These are phyloP conservation scores for Malus sieversii DNA, from an alignment of 306 rosid genomes.

Conservation along the genomic window DNA sequence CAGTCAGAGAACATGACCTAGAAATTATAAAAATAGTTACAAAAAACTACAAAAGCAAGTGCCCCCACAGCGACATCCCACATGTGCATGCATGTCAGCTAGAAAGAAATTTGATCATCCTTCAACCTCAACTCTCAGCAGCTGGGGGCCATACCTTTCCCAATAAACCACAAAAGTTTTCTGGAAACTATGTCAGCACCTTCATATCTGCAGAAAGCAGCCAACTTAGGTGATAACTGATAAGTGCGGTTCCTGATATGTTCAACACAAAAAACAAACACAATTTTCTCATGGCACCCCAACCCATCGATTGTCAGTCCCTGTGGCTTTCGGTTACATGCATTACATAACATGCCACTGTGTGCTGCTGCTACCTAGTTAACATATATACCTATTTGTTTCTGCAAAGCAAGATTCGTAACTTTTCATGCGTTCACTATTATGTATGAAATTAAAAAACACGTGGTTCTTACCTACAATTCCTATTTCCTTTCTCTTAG, in stretches of 20 bases:
- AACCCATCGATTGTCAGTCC: neutral
- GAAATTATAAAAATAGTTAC: neutral
- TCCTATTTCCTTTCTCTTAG: neutral
- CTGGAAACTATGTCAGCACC: constrained; percentile 1
- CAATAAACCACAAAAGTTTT: neutral
- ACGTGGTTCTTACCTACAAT: neutral
- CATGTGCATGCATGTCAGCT: neutral
- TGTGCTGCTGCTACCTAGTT: neutral
- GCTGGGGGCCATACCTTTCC: neutral
- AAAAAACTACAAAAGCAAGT: neutral
- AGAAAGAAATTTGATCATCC: neutral
- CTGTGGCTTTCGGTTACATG: neutral
- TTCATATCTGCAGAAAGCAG: neutral
- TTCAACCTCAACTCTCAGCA: neutral
- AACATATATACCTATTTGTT: neutral
- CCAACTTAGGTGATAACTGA: constrained; percentile 14
- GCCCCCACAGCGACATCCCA: neutral
- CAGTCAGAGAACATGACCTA: neutral
- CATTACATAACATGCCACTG: neutral
- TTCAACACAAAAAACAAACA: neutral
- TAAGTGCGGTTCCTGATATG: constrained; percentile 8
- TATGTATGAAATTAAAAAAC: neutral
- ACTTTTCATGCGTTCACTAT: no score
- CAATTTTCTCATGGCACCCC: neutral
- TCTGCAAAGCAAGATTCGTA: neutral